Base-by-base conservation (phyloP, 1,284 basidiomycete species). In the Cystobasidium pallidum region DNA sequence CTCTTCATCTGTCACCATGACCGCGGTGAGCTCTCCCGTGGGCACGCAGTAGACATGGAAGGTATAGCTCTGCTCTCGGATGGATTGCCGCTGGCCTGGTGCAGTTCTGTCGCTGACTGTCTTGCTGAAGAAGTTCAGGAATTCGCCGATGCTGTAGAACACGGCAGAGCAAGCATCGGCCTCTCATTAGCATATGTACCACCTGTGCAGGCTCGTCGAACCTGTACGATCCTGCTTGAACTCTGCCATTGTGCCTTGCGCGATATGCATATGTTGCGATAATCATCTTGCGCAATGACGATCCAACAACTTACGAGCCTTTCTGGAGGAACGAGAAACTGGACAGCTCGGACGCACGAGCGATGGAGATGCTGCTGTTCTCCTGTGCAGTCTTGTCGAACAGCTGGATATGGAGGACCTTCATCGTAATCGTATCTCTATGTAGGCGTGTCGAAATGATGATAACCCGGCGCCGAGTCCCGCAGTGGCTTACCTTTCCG, bases 301-400 rank as follows among this genome's bases (percentile, higher is more conserved):
- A 52, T 63, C n/a, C 19, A 19, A 30, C 19, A 13, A 76, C 76
- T 74, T 59, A 78, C 76, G 89, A 88, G 58, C 90, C 89, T 73
- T 88, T 85, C 82, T 98, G 94, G 81, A 96, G 94, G 84, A 96
- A 99, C 24, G 90, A 91, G 84, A 96, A 99, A 28, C 89, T 89
- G 55, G 89, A 91, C 17, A 99, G 86, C 80, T 99, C 95, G 73
- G 86, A 88, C 11, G 91, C 89, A 45, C 84, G 86, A 75, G 86
- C 85, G 39, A 99, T 87, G 30, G 81, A 79, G 41, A 90, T 82
- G 0, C 87, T 87, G 19, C 86, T 85, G 71, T 81, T 80, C 1
- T 80, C 78, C 3, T 81, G 75, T 32, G 78, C 75, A 24, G 80
- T 78, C 76, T 83, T 81, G 39, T 82, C 80, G 55, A 84, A 79